These are phyloP conservation scores for Wickerhamomyces mucosus DNA, from an alignment of 805 yeast species.

Conservation along the genomic window DNA sequence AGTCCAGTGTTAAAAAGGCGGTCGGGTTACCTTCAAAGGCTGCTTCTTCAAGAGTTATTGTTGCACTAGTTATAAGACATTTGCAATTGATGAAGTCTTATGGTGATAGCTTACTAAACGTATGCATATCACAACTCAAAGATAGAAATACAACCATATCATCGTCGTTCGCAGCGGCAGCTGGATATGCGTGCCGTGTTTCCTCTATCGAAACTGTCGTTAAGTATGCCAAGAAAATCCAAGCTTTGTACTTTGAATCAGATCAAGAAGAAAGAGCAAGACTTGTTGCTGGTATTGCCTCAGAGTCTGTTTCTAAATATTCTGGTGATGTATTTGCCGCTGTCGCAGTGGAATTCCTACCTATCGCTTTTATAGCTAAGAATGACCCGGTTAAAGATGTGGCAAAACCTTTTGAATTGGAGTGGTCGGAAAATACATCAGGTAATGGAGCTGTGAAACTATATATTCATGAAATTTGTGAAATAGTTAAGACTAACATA, in stretches of 20 bases:
- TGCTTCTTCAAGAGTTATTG: slow-evolving; percentile 68
- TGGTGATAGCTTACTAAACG: slow-evolving; percentile 54
- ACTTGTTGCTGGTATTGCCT: slow-evolving; percentile 47
- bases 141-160: slow-evolving; percentile 70
- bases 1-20: slow-evolving; percentile 50
- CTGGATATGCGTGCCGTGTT: slow-evolving; percentile 68
- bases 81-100: slow-evolving; percentile 33
- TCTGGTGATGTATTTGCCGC: slow-evolving; percentile 58
- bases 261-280: slow-evolving; percentile 34
- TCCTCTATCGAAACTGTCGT: slow-evolving; percentile 42
- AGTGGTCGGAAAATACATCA: slow-evolving; percentile 77
- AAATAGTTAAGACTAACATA: slow-evolving; percentile 39
- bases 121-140: slow-evolving; percentile 47
- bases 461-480: slow-evolving; percentile 60
- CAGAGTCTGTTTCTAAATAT: slow-evolving; percentile 57
- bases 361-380: slow-evolving; percentile 70
- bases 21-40: slow-evolving; percentile 91
- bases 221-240: slow-evolving; percentile 42
- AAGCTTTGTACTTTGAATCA: slow-evolving; percentile 49
- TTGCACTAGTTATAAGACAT: slow-evolving; percentile 52
- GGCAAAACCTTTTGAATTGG: slow-evolving; percentile 40
- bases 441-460: slow-evolving; percentile 60
- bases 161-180: slow-evolving; percentile 66
- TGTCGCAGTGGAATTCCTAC: slow-evolving; percentile 57
- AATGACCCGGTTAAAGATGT: slow-evolving; percentile 48